A percentile compares a stretch with the other conserved stretches of the same genome.
These are phyloP conservation scores for Solanum virginianum DNA, from an alignment of 257 asterid species.

Conservation along the genomic window DNA sequence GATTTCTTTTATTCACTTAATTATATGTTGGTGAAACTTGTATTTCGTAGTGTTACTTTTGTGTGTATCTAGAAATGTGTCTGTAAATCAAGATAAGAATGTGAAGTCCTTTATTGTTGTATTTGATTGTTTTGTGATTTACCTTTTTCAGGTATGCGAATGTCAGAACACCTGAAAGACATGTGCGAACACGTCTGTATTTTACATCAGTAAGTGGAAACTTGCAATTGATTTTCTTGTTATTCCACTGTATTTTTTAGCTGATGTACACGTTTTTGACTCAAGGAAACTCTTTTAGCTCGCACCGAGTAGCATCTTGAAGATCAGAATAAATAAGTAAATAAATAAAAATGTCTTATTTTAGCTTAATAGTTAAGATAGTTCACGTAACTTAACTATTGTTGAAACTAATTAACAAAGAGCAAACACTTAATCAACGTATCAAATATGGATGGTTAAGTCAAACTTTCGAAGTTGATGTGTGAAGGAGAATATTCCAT, in stretches of 20 bases:
- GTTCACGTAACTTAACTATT: not conserved
- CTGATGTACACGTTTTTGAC: not conserved
- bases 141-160: conserved; percentile 60
- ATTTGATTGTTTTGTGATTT: not conserved
- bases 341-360: not conserved
- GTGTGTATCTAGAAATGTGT: not conserved
- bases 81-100: not conserved
- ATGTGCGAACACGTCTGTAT: conserved; percentile 85
- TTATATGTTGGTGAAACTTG: not conserved
- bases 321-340: not conserved
- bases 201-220: conserved; percentile 72
- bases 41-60: not conserved
- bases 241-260: not conserved
- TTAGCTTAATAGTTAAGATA: not conserved
- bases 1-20: not conserved
- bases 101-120: not conserved
- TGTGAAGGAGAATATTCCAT: not conserved
- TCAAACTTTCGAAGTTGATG: not conserved
- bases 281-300: not conserved
- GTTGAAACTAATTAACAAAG: not conserved
- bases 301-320: not conserved
- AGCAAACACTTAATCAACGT: not conserved
- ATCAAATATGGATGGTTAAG: not conserved
- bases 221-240: not conserved
- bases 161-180: conserved; percentile 81